A percentile compares a stretch with the other conserved stretches of the same genome.
Conservation (phyloP, 116 monocot species). For the Phalaenopsis hybrid region DNA sequence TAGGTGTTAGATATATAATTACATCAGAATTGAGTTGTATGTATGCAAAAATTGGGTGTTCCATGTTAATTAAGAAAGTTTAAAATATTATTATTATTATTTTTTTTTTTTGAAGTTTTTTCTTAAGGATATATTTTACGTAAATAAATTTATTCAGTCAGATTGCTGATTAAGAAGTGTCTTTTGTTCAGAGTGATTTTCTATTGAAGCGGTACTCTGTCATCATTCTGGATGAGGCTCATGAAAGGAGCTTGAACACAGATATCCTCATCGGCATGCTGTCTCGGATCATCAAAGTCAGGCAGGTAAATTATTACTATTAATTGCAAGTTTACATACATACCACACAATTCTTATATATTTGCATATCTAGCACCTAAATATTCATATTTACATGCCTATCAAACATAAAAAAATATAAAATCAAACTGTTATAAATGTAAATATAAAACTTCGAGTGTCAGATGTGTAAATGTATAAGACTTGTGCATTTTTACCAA, state of each 20-base stretch:
- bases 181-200: slow-evolving; percentile 71
- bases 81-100: background rate
- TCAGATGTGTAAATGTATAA: no score
- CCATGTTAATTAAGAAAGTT: background rate
- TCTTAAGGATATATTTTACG: background rate
- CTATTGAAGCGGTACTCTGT: slow-evolving; percentile 76
- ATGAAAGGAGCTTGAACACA: slow-evolving; percentile 96
- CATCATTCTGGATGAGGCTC: slow-evolving; percentile 94
- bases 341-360: no score
- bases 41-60: no score
- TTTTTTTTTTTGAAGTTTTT: background rate
- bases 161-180: slow-evolving; percentile 6
- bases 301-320: slow-evolving; percentile 35
- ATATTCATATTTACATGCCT: no score
- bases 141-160: background rate
- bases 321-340: no score
- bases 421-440: no score
- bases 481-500: no score
- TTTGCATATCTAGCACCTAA: no score
- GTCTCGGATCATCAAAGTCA: slow-evolving; percentile 60
- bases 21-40: no score
- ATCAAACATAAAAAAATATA: no score
- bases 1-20: no score
- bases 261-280: slow-evolving; percentile 95
- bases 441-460: no score